phyloP scores from a whole-genome alignment of 305 asterid species.

The Fraxinus baroniana region DNA sequence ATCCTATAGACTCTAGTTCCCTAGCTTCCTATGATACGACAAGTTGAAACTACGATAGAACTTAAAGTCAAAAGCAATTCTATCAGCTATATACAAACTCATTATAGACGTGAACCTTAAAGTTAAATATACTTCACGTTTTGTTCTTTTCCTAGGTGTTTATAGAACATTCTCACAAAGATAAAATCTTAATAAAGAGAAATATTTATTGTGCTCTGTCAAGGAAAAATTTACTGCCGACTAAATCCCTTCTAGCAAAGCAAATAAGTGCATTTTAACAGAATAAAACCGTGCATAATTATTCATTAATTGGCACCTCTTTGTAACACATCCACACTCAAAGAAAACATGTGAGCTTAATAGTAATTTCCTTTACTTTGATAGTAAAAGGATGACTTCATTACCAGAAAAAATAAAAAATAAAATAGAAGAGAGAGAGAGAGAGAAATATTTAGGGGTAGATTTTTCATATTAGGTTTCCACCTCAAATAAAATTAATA shows the following conservation, averaged over 20 bases:
- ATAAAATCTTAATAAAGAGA: neutral
- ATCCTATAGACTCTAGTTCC: neutral
- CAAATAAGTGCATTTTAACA: neutral
- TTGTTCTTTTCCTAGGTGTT: neutral
- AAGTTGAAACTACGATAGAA: neutral
- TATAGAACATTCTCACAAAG: neutral
- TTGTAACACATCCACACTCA: neutral
- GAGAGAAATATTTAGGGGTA: neutral
- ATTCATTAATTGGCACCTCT: neutral
- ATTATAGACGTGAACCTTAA: neutral
- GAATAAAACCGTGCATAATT: neutral
- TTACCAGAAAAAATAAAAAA: neutral
- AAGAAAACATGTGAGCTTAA: neutral
- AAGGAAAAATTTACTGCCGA: neutral
- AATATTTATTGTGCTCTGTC: neutral
- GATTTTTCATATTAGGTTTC: neutral
- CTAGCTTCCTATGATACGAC: neutral
- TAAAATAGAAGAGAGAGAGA: neutral
- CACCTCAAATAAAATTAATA: conserved; percentile 6
- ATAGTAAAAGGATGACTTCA: neutral
- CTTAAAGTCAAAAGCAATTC: neutral
- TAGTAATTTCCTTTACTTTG: neutral
- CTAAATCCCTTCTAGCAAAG: neutral
- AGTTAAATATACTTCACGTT: neutral
- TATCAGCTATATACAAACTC: neutral